Conservation (phyloP, 2,329 filamentous ascomycete genomes). For the Chlorencoelia australis region DNA sequence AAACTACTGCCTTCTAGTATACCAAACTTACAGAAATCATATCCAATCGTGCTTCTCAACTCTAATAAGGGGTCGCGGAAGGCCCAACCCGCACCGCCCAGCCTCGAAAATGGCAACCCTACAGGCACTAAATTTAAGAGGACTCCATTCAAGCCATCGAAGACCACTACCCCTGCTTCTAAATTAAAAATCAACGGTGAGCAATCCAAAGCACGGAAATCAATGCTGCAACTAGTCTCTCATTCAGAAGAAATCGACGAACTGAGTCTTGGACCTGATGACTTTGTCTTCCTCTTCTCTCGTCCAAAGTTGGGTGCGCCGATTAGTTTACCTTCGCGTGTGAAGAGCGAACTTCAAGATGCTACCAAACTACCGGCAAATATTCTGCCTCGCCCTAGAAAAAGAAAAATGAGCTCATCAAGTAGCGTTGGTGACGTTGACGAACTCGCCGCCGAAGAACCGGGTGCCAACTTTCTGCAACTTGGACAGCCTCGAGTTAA, state of each 20-base stretch:
- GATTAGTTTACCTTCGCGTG: not conserved
- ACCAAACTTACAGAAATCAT: not conserved
- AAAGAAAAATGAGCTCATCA: not conserved
- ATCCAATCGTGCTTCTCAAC: not conserved
- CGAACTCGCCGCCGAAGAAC: constrained; percentile 4
- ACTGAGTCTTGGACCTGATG: constrained; percentile 19
- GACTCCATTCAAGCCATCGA: not conserved
- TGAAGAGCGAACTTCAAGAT: not conserved
- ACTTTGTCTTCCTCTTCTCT: constrained; percentile 17
- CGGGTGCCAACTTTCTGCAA: no score
- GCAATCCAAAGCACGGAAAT: constrained; percentile 3
- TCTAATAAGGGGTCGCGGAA: constrained; percentile 5
- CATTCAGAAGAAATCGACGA: constrained; percentile 21
- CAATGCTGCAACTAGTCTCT: not conserved
- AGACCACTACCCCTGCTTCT: not conserved
- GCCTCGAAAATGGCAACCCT: not conserved
- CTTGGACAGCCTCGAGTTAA: no score
- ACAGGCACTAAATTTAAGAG: not conserved
- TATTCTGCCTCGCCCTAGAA: not conserved
- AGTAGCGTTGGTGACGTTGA: constrained; percentile 1
- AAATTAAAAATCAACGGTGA: not conserved
- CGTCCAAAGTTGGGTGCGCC: constrained; percentile 2
- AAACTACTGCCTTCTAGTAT: not conserved
- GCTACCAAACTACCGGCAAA: not conserved
- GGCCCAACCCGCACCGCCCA: constrained; percentile 5